Base-by-base conservation (phyloP, 208 protist genomes). In the Leptomonas pyrrhocoris region DNA sequence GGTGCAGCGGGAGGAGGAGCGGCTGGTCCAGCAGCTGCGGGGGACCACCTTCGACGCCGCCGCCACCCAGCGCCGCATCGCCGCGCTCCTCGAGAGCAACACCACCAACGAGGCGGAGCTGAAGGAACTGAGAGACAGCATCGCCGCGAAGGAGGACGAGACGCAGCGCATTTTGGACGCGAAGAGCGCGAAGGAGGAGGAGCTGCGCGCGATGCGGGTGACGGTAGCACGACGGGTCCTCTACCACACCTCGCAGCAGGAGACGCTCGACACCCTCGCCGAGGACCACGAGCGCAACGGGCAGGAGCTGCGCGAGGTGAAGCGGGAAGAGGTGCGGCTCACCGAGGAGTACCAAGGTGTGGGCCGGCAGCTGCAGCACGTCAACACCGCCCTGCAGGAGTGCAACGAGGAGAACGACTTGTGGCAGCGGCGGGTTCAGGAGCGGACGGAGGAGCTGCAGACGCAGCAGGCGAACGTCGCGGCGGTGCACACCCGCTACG, bases 1-100 rank as follows among this genome's bases (percentile, higher is more conserved):
- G 21, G 83, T 99, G 15, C 82, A 93, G 28, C 96, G 94, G 63
- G 96, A 98, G 73, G 75, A 96, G 43, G 97, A 99, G 56, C 62
- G 60, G 18, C 51, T 88, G 40, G 80, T 86, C 67, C 85, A 95
- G 34, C 66, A 85, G 34, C 48, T 84, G 0, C 68, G 89, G 16
- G 79, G 67, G 57, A 73, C 77, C 15, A 78, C 83, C 11, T 61
- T 97, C 46, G 68, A 94, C 34, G 54, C 90, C 25, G 66, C 72
- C 36, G 55, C 61, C 25, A 67, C 65, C 19, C 75, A 85, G 74
- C 79, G 84, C 30, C 86, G 88, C 46, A 51, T 93, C 25, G 61
- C 82, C 30, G 73, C 82, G 4, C 49, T 90, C 18, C 46, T 66
- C 30, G 83, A 90, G 40, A 79, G 60, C 48, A 89, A 88, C 61